phyloP scores from a whole-genome alignment of 2,329 filamentous ascomycete species.

The Graphilbum fragrans region DNA sequence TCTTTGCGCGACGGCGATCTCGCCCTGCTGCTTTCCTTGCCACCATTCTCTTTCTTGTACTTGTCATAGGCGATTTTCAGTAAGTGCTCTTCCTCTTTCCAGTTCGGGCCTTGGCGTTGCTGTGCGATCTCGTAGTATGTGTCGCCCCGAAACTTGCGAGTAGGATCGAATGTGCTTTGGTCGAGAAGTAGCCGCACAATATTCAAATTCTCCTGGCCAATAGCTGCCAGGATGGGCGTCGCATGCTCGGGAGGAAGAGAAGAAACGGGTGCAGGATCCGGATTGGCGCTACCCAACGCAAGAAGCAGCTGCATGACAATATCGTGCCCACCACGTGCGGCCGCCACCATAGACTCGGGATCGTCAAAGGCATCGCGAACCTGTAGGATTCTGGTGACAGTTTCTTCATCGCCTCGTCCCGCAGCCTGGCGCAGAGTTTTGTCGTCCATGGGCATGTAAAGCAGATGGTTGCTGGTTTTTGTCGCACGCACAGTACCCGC shows the following conservation, averaged over 20 bases:
- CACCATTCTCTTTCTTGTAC: slow-evolving; percentile 35
- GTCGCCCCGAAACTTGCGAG: slow-evolving; percentile 60
- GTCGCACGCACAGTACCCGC: slow-evolving; percentile 44
- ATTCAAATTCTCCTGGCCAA: slow-evolving; percentile 76
- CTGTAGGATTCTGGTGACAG: slow-evolving; percentile 47
- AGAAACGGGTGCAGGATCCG: slow-evolving; percentile 56
- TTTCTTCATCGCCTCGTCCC: slow-evolving; percentile 48
- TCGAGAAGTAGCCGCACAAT: slow-evolving; percentile 71
- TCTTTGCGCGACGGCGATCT: slow-evolving; percentile 36
- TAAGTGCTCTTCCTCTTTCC: slow-evolving; percentile 77
- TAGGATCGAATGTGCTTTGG: slow-evolving; percentile 72
- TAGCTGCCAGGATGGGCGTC: slow-evolving; percentile 88
- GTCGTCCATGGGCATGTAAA: slow-evolving; percentile 52
- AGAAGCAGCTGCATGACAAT: slow-evolving; percentile 71
- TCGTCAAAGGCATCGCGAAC: slow-evolving; percentile 55
- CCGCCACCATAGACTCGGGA: slow-evolving; percentile 78
- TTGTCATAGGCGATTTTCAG: slow-evolving; percentile 65
- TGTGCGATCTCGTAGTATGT: slow-evolving; percentile 82
- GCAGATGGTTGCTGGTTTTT: slow-evolving; percentile 51
- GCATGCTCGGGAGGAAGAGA: slow-evolving; percentile 57
- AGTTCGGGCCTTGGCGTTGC: slow-evolving; percentile 71
- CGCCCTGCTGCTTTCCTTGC: slow-evolving; percentile 33
- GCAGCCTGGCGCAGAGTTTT: slow-evolving; percentile 49
- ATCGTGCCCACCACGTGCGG: slow-evolving; percentile 83
- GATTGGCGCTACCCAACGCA: slow-evolving; percentile 51